Conservation (phyloP, 75 land plant genomes). For the Sequoia sempervirens region DNA sequence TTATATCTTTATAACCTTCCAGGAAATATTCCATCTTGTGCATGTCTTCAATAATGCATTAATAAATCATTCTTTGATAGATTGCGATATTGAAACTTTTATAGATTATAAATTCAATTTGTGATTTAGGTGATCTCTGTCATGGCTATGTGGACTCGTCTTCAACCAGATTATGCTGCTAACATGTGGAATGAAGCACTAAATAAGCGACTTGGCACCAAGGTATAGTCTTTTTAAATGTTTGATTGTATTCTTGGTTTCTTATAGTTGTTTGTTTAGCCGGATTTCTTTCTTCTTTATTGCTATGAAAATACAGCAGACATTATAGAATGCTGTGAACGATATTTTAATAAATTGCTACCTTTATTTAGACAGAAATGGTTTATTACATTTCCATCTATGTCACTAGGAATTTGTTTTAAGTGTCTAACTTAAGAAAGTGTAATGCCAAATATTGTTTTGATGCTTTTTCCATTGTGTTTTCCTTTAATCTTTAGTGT, state of each 20-base stretch:
- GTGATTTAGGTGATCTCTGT: conserved; percentile 71
- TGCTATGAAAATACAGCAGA: neutral
- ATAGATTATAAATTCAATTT: neutral
- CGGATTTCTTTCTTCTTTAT: neutral
- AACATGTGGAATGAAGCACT: conserved; percentile 99
- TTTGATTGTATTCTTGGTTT: conserved; percentile 9
- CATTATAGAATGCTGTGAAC: neutral
- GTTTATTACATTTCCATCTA: neutral
- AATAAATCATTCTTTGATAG: neutral
- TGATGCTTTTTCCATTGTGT: neutral
- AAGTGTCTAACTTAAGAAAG: neutral
- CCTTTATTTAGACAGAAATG: neutral
- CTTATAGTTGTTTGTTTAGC: neutral
- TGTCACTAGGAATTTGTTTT: neutral
- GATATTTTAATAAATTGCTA: neutral
- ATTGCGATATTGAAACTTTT: neutral
- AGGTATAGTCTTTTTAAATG: conserved; percentile 38
- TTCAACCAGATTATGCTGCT: conserved; percentile 90
- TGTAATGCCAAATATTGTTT: neutral
- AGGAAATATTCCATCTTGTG: neutral
- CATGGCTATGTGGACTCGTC: conserved; percentile 80
- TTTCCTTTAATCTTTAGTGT: neutral
- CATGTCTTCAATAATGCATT: neutral
- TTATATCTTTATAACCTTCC: neutral
- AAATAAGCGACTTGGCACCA: conserved; percentile 87